Percentiles rank a stretch among this genome's conserved stretches.
These are phyloP conservation scores for Exsudoporus floridanus DNA, from an alignment of 1,284 basidiomycete species.

Conservation along the genomic window DNA sequence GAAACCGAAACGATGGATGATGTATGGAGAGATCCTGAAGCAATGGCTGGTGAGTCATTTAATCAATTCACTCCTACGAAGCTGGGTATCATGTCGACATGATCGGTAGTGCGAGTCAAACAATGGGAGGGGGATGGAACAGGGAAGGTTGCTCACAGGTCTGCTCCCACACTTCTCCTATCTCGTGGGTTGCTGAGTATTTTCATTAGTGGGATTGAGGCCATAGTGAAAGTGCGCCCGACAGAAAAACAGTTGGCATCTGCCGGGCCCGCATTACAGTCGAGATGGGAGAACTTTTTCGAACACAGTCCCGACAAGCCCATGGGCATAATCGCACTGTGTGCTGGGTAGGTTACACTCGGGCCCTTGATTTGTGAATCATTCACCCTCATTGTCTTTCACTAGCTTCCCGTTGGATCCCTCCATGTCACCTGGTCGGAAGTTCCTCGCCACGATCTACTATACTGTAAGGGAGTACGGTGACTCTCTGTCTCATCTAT, in stretches of 20 bases:
- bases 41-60: slow-evolving; percentile 31
- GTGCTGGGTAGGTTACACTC: slow-evolving; percentile 13
- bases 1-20: slow-evolving; percentile 46
- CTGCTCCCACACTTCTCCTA: slow-evolving; percentile 4
- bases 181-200: background rate
- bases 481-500: background rate
- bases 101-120: slow-evolving; percentile 36
- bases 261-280: slow-evolving; percentile 38
- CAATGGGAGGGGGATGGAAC: slow-evolving; percentile 47
- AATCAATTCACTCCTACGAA: background rate
- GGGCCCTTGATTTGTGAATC: too few species aligned
- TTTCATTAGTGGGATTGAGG: slow-evolving; percentile 37
- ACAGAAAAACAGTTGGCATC: slow-evolving; percentile 37
- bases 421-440: slow-evolving; percentile 1
- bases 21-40: slow-evolving; percentile 40
- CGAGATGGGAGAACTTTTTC: slow-evolving; percentile 42
- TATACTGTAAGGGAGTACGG: slow-evolving; percentile 14
- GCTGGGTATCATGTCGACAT: background rate
- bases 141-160: slow-evolving; percentile 55
- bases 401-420: slow-evolving; percentile 6
- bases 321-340: slow-evolving; percentile 16
- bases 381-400: background rate
- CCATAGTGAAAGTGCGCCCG: slow-evolving; percentile 41
- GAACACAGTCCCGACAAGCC: slow-evolving; percentile 26
- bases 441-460: slow-evolving; percentile 7